Evolutionary conservation across 1,139 yeast genomes (phyloP), one percentile per base, ranked within the genome.

Genomic region (Candida sp.): DNA sequence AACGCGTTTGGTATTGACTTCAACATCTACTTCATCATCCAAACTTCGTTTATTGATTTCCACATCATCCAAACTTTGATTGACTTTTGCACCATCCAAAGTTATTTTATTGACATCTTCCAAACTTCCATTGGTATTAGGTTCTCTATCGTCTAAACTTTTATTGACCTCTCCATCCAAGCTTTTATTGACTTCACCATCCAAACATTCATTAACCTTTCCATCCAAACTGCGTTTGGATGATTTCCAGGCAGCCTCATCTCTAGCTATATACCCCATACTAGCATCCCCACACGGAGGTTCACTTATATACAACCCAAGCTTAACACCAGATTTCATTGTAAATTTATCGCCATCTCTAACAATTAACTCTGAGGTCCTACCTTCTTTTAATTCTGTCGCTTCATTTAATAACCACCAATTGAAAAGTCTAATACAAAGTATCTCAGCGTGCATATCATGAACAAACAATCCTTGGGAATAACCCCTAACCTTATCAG

Each of bases 221-320:
- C 44, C 36, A 2, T 50, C 40, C 12, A 43, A 50, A 64, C 71
- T 61, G 1, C 61, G 50, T 1, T 44, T 49, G 22, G 53, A 49
- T 15, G 58, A 58, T 2, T 52, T 56, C 4, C 39, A 37, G 11
- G 39, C 33, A 12, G 21, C 12, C n/a, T 56, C 43, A 3, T 52
- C 41, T 1, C 44, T 42, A 4, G 51, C 35, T 21, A 57, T 34
- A 36, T 53, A 51, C 32, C 60, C 38, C 81, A 89, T 77, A 6
- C 95, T 85, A 0, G 89, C 84, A 59, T 91, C 98, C 1, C 99
- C 99, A 68, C 99, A 91, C 0, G 98, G 98, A 0, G 87, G 76
- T 49, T 87, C 95, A 5, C 95, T 83, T 1, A 88, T 70, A 49
- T 84, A 87, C 45, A 91, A 56, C 0, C 81, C 84, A 37, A 87